phyloP scores from a whole-genome alignment of 805 yeast species.

The Candida multigemmis region DNA sequence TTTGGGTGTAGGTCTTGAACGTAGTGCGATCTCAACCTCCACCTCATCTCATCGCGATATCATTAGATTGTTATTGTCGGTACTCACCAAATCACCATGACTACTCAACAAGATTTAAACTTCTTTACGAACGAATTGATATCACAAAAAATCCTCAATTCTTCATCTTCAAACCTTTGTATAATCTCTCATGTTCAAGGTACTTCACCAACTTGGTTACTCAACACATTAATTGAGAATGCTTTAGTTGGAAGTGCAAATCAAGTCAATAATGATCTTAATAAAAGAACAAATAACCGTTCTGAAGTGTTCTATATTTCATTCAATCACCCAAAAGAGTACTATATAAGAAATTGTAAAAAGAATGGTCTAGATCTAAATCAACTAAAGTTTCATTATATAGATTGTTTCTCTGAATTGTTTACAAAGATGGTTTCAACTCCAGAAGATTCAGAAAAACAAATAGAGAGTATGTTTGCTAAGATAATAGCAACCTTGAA shows the following conservation, averaged over 20 bases:
- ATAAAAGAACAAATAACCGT: constrained; percentile 9
- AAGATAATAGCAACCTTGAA: constrained; percentile 6
- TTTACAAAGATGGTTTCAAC: constrained; percentile 22
- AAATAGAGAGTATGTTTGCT: constrained; percentile 10
- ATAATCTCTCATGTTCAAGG: constrained; percentile 31
- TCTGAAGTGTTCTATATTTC: constrained; percentile 26
- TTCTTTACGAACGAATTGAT: too few relatives aligned
- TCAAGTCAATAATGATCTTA: constrained; percentile 25
- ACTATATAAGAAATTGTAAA: constrained; percentile 23
- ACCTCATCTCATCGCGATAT: background rate
- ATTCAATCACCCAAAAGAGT: constrained; percentile 22
- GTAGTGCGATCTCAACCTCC: background rate
- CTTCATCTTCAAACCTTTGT: constrained; percentile 10
- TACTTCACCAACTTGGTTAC: constrained; percentile 58
- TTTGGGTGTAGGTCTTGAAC: too few relatives aligned
- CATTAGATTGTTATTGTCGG: background rate
- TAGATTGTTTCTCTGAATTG: constrained; percentile 41
- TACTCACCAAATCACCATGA: too few relatives aligned
- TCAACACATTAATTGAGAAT: constrained; percentile 45
- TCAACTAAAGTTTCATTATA: constrained; percentile 17
- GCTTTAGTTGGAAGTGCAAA: constrained; percentile 37
- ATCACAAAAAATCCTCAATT: too few relatives aligned
- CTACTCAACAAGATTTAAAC: too few relatives aligned
- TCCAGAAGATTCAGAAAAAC: constrained; percentile 9
- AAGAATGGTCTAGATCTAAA: constrained; percentile 30